Conservation (phyloP, 169 alveolate species). For the Plasmodium cynomolgi region DNA sequence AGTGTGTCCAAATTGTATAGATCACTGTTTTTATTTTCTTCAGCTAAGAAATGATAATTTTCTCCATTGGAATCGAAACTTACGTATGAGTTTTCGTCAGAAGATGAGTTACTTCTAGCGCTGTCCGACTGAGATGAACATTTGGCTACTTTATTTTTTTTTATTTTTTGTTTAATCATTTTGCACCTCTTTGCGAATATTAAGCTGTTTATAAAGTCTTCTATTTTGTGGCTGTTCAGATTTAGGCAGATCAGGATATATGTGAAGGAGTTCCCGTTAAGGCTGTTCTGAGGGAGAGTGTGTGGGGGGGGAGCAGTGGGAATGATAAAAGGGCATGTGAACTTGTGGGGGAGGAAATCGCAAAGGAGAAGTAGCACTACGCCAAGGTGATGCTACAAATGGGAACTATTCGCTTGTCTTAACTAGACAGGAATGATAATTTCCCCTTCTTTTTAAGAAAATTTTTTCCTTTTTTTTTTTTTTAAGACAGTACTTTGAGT, state of each 20-base stretch:
- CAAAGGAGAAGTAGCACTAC: neutral
- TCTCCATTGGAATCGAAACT: conserved; percentile 57
- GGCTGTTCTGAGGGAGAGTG: conserved; percentile 22
- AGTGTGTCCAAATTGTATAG: neutral
- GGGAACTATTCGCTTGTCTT: neutral
- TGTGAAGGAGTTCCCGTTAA: conserved; percentile 54
- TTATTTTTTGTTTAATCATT: conserved; percentile 67
- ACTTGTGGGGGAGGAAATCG: neutral
- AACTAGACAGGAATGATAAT: neutral
- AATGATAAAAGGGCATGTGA: neutral
- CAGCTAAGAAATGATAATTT: conserved; percentile 1
- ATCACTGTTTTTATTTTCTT: conserved; percentile 7
- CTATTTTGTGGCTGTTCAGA: conserved; percentile 53
- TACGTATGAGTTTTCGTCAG: conserved; percentile 26
- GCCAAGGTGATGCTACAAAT: neutral
- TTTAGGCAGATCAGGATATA: conserved; percentile 62
- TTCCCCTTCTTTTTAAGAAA: neutral
- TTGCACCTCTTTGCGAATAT: conserved; percentile 70
- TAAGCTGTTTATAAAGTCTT: conserved; percentile 61
- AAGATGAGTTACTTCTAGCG: neutral
- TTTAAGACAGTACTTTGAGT: conserved; percentile 25
- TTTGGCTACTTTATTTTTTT: conserved; percentile 25
- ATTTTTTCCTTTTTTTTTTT: neutral
- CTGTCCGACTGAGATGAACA: conserved; percentile 45
- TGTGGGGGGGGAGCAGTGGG: neutral